Conservation (phyloP, 345 rosid species). For the Carallia pectinifolia region DNA sequence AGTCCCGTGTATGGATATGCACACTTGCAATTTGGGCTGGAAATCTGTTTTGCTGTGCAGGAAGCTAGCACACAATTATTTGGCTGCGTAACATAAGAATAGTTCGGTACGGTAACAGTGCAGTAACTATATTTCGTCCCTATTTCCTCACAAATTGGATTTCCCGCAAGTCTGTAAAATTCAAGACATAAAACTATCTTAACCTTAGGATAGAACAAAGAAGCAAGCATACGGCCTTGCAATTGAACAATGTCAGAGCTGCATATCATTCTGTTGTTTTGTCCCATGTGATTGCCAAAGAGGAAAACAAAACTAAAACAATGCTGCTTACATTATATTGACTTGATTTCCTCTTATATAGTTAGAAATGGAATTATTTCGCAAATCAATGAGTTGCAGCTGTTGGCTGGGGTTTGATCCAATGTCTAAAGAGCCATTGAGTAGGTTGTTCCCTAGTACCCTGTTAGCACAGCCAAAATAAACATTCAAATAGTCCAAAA, state of each 20-base stretch:
- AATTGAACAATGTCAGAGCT: too few species aligned
- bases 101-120: constrained; percentile 13
- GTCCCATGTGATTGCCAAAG: neutral
- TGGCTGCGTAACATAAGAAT: constrained; percentile 38
- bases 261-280: neutral
- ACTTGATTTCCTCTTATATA: constrained; percentile 19
- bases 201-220: too few species aligned
- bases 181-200: neutral
- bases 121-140: constrained; percentile 42
- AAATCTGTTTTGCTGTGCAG: neutral
- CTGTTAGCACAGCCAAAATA: constrained; percentile 32
- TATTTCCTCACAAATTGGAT: constrained; percentile 57
- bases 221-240: too few species aligned
- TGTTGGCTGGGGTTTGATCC: constrained; percentile 42
- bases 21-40: constrained; percentile 11
- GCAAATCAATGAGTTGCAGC: constrained; percentile 58
- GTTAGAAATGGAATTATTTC: constrained; percentile 38
- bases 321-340: constrained; percentile 48
- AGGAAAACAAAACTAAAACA: neutral
- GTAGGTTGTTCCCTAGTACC: constrained; percentile 41
- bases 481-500: constrained; percentile 3
- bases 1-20: constrained; percentile 3
- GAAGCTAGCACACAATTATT: constrained; percentile 10
- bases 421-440: constrained; percentile 54
- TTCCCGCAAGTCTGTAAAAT: constrained; percentile 58